A percentile compares a stretch with the other conserved stretches of the same genome.
These are phyloP conservation scores for Wickerhamomyces rabaulensis DNA, from an alignment of 805 yeast species.

Conservation along the genomic window DNA sequence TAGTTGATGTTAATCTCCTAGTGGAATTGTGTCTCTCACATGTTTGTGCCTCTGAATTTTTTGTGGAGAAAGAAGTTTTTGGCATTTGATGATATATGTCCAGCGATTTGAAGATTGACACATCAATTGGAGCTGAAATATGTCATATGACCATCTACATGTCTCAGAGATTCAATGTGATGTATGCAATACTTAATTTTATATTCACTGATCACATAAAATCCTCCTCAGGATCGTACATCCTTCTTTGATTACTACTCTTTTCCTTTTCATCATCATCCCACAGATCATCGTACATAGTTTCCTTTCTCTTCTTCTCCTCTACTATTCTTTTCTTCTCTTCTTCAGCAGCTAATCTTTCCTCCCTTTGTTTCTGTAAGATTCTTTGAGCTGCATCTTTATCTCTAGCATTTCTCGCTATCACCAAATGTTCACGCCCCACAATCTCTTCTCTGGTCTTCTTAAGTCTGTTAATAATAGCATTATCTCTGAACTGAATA, in stretches of 20 bases:
- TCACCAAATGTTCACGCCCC: constrained; percentile 25
- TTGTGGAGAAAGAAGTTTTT: background rate
- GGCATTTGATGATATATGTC: background rate
- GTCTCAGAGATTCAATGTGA: background rate
- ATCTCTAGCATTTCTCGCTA: constrained; percentile 36
- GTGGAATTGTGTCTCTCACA: background rate
- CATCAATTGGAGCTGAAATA: background rate
- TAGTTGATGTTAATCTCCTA: background rate
- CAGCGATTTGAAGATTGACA: background rate
- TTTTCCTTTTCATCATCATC: constrained; percentile 37
- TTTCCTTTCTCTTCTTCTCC: constrained; percentile 35
- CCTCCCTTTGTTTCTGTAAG: constrained; percentile 23
- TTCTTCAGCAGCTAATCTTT: constrained; percentile 25
- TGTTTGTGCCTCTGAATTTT: background rate
- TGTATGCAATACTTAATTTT: background rate
- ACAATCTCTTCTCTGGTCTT: constrained; percentile 56
- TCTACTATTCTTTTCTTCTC: constrained; percentile 32
- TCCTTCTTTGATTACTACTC: constrained; percentile 41
- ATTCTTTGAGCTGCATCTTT: constrained; percentile 22
- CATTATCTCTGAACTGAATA: constrained; percentile 52
- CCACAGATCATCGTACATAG: constrained; percentile 44
- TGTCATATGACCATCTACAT: background rate
- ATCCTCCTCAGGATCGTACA: constrained; percentile 54
- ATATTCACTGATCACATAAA: constrained; percentile 33
- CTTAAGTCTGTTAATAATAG: constrained; percentile 54